Evolutionary conservation across 805 yeast genomes (phyloP).

Genomic region (Priceomyces castillae): DNA sequence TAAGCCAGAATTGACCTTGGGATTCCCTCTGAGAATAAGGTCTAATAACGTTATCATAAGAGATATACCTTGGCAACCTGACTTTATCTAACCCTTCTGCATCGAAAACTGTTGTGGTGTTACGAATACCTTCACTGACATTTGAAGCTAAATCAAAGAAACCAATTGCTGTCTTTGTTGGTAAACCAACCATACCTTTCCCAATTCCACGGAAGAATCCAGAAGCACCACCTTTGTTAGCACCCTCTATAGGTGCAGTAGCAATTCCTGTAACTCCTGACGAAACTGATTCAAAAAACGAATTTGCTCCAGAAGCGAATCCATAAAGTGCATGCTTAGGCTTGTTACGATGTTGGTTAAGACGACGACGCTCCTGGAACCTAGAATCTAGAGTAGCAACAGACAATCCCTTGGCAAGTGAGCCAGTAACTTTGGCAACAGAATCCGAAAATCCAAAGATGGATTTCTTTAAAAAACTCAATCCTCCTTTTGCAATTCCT

Average conservation of each 20-base stretch:
- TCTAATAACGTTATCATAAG: constrained; percentile 67
- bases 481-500: constrained; percentile 93
- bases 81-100: constrained; percentile 73
- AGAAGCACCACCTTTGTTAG: constrained; percentile 79
- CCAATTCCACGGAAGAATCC: constrained; percentile 96
- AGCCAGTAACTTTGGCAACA: constrained; percentile 87
- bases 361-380: constrained; percentile 78
- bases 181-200: constrained; percentile 90
- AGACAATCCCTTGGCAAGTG: constrained; percentile 89
- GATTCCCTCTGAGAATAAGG: constrained; percentile 80
- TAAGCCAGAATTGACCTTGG: constrained; percentile 92
- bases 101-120: constrained; percentile 88
- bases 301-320: constrained; percentile 79
- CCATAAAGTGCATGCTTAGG: constrained; percentile 87
- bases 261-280: constrained; percentile 92
- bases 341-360: constrained; percentile 69
- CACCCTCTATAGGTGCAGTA: constrained; percentile 86
- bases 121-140: constrained; percentile 89
- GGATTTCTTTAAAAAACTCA: constrained; percentile 89
- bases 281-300: constrained; percentile 80
- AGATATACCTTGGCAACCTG: constrained; percentile 76
- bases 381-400: constrained; percentile 84
- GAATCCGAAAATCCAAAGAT: constrained; percentile 95
- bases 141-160: constrained; percentile 88
- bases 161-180: constrained; percentile 96